Base-by-base conservation (phyloP, 768 basidiomycete species). In the Phaeotremella skinneri region DNA sequence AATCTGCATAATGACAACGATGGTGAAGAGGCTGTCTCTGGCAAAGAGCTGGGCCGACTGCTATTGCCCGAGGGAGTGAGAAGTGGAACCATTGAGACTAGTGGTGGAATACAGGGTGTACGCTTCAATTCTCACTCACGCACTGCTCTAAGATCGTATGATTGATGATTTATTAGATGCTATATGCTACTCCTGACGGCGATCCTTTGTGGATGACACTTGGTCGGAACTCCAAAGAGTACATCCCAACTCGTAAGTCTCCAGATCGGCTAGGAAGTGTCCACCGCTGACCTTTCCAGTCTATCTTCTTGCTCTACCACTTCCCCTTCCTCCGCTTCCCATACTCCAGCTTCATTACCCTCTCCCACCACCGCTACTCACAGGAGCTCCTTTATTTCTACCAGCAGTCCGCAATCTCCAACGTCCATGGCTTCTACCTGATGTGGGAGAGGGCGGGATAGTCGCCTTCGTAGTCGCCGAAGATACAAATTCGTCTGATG, bases 321-420 rank as follows among this genome's bases (percentile, higher is more conserved):
- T 64, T 9, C 65, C 66, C 9, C 31, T 47, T 16, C 59, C 63
- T 0, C 62, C 65, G 7, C 54, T 76, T 17, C 72, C 74, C 1
- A 56, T 70, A 21, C 23, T 76, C 29, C 72, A 73, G 17, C 57
- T 76, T 2, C 72, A 73, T 53, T 48, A 67, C 34, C 74, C 74
- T 3, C 59, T 73, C 14, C 72, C 74, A 21, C 72, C 72, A 11
- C 72, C 74, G 4, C 61, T 76, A 4, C 34, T 76, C 41, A 67
- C 69, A 39, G 74, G 74, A 4, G 74, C 74, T 49, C 72, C 74
- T 3, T 56, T 76, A 1, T 76, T 76, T 63, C 58, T 74, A n/a
- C 70, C 70, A 9, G 74, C 74, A 16, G 64, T 76, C 2, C 52
- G 65, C 2, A 66, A 74, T 47, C 56, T 76, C 13, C 55, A 56